phyloP scores from a whole-genome alignment of 148 eudicot species.

The Cornus controversa region DNA sequence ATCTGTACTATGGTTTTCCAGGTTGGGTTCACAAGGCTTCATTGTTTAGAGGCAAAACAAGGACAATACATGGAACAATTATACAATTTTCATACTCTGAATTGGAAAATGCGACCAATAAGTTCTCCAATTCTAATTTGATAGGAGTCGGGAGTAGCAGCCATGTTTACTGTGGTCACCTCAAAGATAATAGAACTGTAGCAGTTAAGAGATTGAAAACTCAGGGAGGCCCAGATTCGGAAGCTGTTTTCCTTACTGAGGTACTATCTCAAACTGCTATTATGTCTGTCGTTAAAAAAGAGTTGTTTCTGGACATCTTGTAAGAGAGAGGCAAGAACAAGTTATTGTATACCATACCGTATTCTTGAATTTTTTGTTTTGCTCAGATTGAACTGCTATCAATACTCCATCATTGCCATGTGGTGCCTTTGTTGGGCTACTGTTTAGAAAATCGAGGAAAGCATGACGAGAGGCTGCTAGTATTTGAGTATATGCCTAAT shows the following conservation, averaged over 20 bases:
- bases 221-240: constrained; percentile 56
- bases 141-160: constrained; percentile 94
- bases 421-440: constrained; percentile 86
- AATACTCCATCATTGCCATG: constrained; percentile 85
- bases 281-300: not conserved
- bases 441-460: constrained; percentile 70
- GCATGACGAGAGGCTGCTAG: constrained; percentile 68
- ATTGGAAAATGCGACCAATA: constrained; percentile 79
- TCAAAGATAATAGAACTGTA: constrained; percentile 64
- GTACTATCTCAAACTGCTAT: constrained; percentile 33
- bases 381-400: constrained; percentile 81
- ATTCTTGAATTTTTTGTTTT: constrained; percentile 12
- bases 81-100: constrained; percentile 69
- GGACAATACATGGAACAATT: constrained; percentile 52
- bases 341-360: not conserved
- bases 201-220: constrained; percentile 78
- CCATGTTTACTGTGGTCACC: constrained; percentile 74
- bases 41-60: constrained; percentile 41
- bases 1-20: constrained; percentile 28
- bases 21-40: constrained; percentile 58
- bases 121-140: constrained; percentile 69
- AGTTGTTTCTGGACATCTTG: not conserved
- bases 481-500: constrained; percentile 75
- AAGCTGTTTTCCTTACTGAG: constrained; percentile 67
- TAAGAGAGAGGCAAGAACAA: not conserved